phyloP scores from a whole-genome alignment of 371 early-diverging fungal genomes.

The Mucor sp. region DNA sequence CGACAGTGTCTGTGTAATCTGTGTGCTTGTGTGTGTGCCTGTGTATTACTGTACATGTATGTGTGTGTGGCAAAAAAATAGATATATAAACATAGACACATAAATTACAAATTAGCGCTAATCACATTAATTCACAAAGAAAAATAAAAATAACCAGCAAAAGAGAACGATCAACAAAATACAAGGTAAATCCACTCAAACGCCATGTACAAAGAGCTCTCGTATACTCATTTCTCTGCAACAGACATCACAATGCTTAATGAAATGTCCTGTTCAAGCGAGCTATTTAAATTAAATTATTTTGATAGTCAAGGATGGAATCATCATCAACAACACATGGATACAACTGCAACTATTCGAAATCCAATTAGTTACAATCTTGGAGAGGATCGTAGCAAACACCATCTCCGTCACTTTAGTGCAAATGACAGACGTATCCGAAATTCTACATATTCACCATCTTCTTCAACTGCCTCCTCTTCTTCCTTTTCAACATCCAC shows the following conservation, averaged over 20 bases:
- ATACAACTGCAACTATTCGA: not conserved
- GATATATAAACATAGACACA: not conserved
- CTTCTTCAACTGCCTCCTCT: not conserved
- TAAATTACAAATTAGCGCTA: not conserved
- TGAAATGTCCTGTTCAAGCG: constrained; percentile 1
- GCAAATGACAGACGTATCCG: constrained; percentile 21
- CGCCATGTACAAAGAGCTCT: not conserved
- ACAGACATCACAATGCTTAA: not conserved
- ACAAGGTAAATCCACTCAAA: not conserved
- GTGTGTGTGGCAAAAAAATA: not conserved
- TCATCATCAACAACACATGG: not conserved
- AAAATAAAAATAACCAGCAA: not conserved
- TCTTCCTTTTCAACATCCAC: not conserved
- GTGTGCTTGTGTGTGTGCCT: not conserved
- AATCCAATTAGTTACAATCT: constrained; percentile 3
- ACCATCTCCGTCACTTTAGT: constrained; percentile 24
- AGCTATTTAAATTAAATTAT: constrained; percentile 11
- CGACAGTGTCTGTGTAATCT: too few relatives aligned
- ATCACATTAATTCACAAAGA: not conserved
- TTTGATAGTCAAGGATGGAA: constrained; percentile 11
- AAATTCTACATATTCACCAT: constrained; percentile 8
- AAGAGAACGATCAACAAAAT: not conserved
- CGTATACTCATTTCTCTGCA: not conserved
- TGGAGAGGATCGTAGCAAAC: not conserved
- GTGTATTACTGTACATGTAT: not conserved